Base-by-base conservation (phyloP, 2,329 filamentous ascomycete genomes). In the Lachnellula subtilissima region DNA sequence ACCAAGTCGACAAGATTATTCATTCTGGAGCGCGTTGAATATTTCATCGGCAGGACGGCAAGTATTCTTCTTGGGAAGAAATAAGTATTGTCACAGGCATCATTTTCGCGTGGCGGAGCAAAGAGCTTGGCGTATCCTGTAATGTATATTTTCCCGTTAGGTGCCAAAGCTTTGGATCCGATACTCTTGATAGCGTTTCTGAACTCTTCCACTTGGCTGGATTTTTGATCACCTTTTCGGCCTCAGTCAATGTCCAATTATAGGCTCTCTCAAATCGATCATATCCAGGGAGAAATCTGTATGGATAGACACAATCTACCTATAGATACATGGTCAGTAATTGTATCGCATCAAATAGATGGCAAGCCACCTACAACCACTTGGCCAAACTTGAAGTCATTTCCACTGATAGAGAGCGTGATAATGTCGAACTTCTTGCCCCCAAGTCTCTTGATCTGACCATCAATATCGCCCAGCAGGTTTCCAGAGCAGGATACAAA, bases 351-450 rank as follows among this genome's bases (percentile, higher is more conserved):
- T 48, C 23, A 28, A n/a, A 3, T 15, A 36, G 6, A 36, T 9
- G 23, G 14, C 19, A 19, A 19, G 19, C 11, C 15, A 52, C 50
- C 4, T 53, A 47, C 40, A 7, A 47, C 32, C 4, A 53, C 43
- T 9, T 53, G 23, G 4, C 7, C 52, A 19, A 53, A 53, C 12
- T 22, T 17, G 40, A 53, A 53, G 25, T 53, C 52, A 19, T 53
- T 53, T 15, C 43, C 52, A 28, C 52, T 48, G 19, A 53, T 53
- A 14, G 52, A 48, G 4, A 53, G 32, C 2, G 43, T 56, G 12
- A 42, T 28, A 7, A 48, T 15, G 23, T 50, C 17, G 17, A 52
- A 35, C 36, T 48, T 56, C 14, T 50, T 45, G 48, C 37, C 25
- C 8, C 47, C 19, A 22, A 46, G 14, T 28, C 47, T 35, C 43